Evolutionary conservation across 164 flowering plant species (phyloP).

Genomic region (Echeveria elegans): DNA sequence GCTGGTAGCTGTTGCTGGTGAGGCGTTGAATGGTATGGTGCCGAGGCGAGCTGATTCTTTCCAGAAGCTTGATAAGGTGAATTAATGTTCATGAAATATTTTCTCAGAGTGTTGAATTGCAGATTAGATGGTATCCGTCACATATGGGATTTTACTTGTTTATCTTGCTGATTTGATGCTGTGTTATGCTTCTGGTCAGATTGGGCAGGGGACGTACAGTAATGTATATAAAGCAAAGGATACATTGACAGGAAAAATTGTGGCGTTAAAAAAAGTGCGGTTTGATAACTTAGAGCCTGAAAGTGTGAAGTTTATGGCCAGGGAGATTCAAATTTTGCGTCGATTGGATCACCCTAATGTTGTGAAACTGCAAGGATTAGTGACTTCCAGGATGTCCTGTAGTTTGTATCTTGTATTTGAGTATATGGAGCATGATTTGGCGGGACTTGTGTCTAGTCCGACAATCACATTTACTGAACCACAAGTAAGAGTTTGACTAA

Average conservation of each 20-base stretch:
- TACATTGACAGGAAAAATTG: conserved; percentile 53
- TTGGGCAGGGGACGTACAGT: conserved; percentile 89
- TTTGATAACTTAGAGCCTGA: conserved; percentile 74
- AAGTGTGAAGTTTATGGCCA: conserved; percentile 83
- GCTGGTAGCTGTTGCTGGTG: conserved; percentile 49
- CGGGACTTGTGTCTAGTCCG: conserved; percentile 86
- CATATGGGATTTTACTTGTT: not conserved
- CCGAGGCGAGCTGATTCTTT: conserved; percentile 46
- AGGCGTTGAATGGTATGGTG: conserved; percentile 47
- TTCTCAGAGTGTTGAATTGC: too few species aligned
- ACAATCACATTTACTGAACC: conserved; percentile 52
- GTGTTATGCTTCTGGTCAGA: conserved; percentile 24
- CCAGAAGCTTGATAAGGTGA: conserved; percentile 45
- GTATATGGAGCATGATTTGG: conserved; percentile 92
- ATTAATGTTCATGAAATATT: not conserved
- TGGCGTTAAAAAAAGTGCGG: conserved; percentile 63
- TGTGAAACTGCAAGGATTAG: conserved; percentile 56
- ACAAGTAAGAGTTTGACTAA: conserved; percentile 31
- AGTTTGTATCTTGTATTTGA: conserved; percentile 71
- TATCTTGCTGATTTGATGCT: not conserved
- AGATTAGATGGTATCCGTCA: not conserved
- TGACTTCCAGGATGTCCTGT: conserved; percentile 72
- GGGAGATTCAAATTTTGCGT: conserved; percentile 71
- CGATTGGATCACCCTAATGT: conserved; percentile 71
- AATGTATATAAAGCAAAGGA: conserved; percentile 88